Evolutionary conservation across 2,329 filamentous ascomycete species (phyloP).

Genomic region (Cladosporium sp.): DNA sequence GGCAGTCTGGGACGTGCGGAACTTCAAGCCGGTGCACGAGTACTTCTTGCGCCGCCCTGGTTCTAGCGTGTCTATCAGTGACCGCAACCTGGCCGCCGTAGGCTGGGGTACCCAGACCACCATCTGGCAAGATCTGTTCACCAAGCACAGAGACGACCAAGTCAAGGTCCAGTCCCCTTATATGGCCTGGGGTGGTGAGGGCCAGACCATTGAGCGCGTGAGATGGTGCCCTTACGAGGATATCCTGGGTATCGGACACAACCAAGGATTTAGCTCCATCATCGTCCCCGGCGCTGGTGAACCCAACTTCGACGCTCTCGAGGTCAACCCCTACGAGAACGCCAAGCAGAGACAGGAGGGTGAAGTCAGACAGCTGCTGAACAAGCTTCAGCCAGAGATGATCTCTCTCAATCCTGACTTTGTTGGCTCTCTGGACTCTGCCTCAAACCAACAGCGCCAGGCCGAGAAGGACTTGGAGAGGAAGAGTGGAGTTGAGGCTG

Average conservation of each 20-base stretch:
- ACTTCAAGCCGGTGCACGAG: conserved; percentile 86
- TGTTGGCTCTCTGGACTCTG: conserved; percentile 80
- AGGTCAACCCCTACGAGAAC: conserved; percentile 93
- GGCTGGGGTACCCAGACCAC: conserved; percentile 87
- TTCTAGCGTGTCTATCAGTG: conserved; percentile 80
- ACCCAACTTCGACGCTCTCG: conserved; percentile 90
- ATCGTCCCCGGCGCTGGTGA: conserved; percentile 94
- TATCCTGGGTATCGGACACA: conserved; percentile 79
- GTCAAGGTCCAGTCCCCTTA: conserved; percentile 83
- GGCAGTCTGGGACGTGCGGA: conserved; percentile 94
- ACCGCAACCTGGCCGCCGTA: conserved; percentile 81
- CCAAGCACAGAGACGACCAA: conserved; percentile 59
- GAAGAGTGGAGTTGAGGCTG: conserved; percentile 42
- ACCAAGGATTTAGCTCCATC: conserved; percentile 81
- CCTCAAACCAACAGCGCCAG: conserved; percentile 71
- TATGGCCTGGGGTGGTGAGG: conserved; percentile 88
- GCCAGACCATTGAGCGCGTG: conserved; percentile 72
- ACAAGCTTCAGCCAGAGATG: conserved; percentile 96
- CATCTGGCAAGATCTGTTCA: conserved; percentile 87
- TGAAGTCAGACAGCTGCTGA: conserved; percentile 84
- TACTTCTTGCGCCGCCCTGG: conserved; percentile 83
- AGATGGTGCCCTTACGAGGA: conserved; percentile 96
- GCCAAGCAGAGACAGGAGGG: conserved; percentile 86
- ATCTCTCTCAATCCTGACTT: conserved; percentile 92
- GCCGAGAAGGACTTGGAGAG: conserved; percentile 77